Conservation (phyloP, 2,329 filamentous ascomycete genomes). For the Magnaporthiopsis incrustans region DNA sequence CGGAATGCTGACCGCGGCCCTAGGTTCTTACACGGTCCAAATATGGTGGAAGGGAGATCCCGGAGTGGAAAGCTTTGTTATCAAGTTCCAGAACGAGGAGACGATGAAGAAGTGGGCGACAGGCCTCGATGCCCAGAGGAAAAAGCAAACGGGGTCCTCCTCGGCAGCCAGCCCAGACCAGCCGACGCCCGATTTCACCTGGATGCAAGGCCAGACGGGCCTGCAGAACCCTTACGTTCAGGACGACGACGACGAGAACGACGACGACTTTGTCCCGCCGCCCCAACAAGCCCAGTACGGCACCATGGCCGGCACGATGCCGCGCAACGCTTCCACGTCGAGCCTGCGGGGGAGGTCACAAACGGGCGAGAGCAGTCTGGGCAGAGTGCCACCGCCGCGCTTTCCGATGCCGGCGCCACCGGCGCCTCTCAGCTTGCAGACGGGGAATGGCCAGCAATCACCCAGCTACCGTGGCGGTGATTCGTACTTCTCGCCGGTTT, state of each 20-base stretch:
- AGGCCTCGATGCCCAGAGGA: slow-evolving; percentile 70
- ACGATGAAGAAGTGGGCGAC: slow-evolving; percentile 86
- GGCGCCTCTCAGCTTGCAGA: slow-evolving; percentile 61
- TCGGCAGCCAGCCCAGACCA: slow-evolving; percentile 38
- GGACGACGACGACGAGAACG: slow-evolving; percentile 47
- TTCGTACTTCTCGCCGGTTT: slow-evolving; percentile 88
- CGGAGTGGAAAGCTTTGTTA: slow-evolving; percentile 91
- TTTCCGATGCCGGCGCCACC: slow-evolving; percentile 59
- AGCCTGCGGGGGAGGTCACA: slow-evolving; percentile 70
- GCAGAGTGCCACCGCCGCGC: slow-evolving; percentile 52
- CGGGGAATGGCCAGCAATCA: slow-evolving; percentile 38
- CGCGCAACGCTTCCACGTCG: slow-evolving; percentile 64
- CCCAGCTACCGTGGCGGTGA: slow-evolving; percentile 58
- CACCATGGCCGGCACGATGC: slow-evolving; percentile 33
- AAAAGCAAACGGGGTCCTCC: slow-evolving; percentile 43
- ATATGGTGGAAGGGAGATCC: slow-evolving; percentile 99
- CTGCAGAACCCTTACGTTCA: slow-evolving; percentile 77
- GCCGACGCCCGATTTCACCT: slow-evolving; percentile 66
- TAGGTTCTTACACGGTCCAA: slow-evolving; percentile 88
- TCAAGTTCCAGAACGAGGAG: slow-evolving; percentile 87
- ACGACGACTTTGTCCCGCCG: slow-evolving; percentile 38
- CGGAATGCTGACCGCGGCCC: slow-evolving; percentile 19
- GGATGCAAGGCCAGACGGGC: slow-evolving; percentile 60
- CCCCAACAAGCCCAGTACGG: slow-evolving; percentile 21
- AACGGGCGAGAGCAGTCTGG: slow-evolving; percentile 62